A percentile compares a stretch with the other conserved stretches of the same genome.
Conservation (phyloP, 2,329 filamentous ascomycete species). For the Furcasterigmium furcatum region DNA sequence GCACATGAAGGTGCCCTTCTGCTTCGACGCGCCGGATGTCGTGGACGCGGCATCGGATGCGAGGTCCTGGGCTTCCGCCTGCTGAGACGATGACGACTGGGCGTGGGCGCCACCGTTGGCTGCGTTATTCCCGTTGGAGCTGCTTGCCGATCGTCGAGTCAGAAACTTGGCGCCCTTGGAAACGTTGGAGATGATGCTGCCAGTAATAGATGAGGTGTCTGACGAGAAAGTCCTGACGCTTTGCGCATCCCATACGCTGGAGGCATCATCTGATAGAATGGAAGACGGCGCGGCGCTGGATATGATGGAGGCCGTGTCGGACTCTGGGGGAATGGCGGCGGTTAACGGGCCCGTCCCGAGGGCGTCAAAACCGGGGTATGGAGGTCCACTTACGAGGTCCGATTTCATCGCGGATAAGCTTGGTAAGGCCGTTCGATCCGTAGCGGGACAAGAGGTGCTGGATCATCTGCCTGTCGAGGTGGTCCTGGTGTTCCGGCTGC, state of each 20-base stretch:
- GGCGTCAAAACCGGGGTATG: neutral
- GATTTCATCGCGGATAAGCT: conserved; percentile 27
- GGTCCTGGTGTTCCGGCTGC: conserved; percentile 19
- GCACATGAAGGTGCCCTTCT: conserved; percentile 33
- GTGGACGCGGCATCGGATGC: conserved; percentile 17
- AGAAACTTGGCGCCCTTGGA: conserved; percentile 30
- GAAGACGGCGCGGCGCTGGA: conserved; percentile 29
- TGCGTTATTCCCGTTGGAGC: conserved; percentile 8
- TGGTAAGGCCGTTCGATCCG: conserved; percentile 24
- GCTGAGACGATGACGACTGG: neutral
- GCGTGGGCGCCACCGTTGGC: neutral
- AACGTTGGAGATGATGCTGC: conserved; percentile 37
- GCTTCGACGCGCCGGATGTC: conserved; percentile 23
- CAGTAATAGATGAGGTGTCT: conserved; percentile 33
- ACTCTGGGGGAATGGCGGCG: conserved; percentile 8
- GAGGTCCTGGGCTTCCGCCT: conserved; percentile 3
- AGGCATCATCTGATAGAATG: conserved; percentile 28
- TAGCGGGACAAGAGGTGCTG: conserved; percentile 29
- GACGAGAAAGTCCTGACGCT: conserved; percentile 31
- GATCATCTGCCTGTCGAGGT: conserved; percentile 28
- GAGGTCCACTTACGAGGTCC: conserved; percentile 21
- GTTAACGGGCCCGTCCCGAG: neutral
- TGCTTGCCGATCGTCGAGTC: conserved; percentile 17
- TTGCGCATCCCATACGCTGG: conserved; percentile 30
- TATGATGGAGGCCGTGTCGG: conserved; percentile 28